phyloP scores from a whole-genome alignment of 208 protist genomes.

The Crithidia fasciculata region DNA sequence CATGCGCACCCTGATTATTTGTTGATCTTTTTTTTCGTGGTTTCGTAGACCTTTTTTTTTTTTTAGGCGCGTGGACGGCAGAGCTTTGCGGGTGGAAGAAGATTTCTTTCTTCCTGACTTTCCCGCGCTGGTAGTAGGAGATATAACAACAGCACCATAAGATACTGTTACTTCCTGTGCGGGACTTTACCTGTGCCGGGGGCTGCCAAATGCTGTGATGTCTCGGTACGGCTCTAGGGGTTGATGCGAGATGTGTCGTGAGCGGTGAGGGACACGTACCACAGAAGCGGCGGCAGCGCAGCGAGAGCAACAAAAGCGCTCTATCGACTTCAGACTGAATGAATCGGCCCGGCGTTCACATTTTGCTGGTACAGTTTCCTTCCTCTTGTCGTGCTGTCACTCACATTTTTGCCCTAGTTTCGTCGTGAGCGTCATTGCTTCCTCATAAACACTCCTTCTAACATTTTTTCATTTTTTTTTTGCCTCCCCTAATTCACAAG shows the following conservation, averaged over 20 bases:
- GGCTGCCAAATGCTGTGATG: background rate
- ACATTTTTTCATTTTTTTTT: background rate
- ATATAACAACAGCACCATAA: background rate
- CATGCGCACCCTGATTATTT: conserved; percentile 65
- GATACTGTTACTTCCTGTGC: background rate
- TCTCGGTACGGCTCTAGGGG: background rate
- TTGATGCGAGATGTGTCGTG: background rate
- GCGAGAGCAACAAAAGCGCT: background rate
- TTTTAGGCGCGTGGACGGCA: background rate
- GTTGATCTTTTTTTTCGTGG: background rate
- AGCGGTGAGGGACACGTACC: background rate
- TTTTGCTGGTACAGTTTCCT: too few species aligned
- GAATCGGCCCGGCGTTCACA: too few species aligned
- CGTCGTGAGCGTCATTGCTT: background rate
- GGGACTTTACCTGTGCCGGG: conserved; percentile 10
- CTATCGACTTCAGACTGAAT: too few species aligned
- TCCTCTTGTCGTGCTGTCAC: too few species aligned
- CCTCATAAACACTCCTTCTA: background rate
- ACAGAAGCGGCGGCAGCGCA: background rate
- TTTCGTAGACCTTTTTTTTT: background rate
- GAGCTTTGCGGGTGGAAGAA: background rate
- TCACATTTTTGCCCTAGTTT: background rate
- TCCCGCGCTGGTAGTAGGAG: too few species aligned
- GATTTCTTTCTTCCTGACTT: too few species aligned
- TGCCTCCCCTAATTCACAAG: background rate